phyloP scores from a whole-genome alignment of 169 alveolate species.

The Cryptosporidium sp. region DNA sequence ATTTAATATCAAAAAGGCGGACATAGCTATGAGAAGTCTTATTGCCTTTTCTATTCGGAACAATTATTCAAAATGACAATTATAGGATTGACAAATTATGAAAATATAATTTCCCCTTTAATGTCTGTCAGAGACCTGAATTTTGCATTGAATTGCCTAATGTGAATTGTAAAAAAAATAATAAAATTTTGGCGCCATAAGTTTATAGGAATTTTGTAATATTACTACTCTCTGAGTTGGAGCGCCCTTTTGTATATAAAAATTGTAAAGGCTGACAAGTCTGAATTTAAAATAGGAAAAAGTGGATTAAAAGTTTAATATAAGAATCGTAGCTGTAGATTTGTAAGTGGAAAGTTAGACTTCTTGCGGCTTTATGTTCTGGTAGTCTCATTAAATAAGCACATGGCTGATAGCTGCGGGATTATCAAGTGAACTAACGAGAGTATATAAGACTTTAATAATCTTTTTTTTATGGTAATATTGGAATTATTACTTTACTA shows the following conservation, averaged over 20 bases:
- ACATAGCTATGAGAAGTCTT: too few relatives aligned
- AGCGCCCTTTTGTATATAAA: not conserved
- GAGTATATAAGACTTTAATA: not conserved
- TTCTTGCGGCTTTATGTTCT: not conserved
- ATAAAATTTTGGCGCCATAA: not conserved
- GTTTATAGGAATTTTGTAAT: not conserved
- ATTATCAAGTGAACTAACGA: not conserved
- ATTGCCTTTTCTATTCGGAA: not conserved
- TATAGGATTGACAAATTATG: too few relatives aligned
- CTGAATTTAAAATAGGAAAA: not conserved
- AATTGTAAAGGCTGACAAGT: slow-evolving; percentile 8
- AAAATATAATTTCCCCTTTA: too few relatives aligned
- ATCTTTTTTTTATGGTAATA: not conserved
- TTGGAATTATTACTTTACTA: not conserved
- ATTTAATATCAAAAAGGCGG: not conserved
- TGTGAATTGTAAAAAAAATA: not conserved
- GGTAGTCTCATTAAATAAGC: not conserved
- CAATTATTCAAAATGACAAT: too few relatives aligned
- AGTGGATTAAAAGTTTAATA: not conserved
- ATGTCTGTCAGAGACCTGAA: not conserved
- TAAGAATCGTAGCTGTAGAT: not conserved
- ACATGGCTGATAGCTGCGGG: not conserved
- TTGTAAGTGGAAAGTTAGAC: not conserved
- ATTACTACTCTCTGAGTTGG: not conserved
- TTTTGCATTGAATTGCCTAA: not conserved